Percentiles rank a stretch among this genome's conserved stretches.
Evolutionary conservation across 2,329 filamentous ascomycete species (phyloP).

Genomic region (Botrytis byssoidea): DNA sequence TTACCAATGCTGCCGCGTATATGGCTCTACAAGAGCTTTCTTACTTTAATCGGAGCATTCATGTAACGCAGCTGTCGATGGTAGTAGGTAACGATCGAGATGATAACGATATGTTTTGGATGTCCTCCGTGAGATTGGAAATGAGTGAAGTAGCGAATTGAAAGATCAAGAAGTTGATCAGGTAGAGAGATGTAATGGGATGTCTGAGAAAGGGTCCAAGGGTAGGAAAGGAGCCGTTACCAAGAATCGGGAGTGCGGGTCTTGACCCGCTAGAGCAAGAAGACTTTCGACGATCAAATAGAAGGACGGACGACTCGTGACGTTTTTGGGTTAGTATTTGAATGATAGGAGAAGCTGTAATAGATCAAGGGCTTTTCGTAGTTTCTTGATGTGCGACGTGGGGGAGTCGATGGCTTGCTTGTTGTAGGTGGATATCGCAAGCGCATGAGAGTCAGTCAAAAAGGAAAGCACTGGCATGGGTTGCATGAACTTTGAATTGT

Average conservation of each 20-base stretch:
- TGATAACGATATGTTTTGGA: slow-evolving; percentile 23
- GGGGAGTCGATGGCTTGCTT: slow-evolving; percentile 24
- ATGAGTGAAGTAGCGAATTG: slow-evolving; percentile 25
- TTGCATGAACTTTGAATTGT: slow-evolving; percentile 30
- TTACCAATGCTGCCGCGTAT: slow-evolving; percentile 25
- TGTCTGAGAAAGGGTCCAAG: slow-evolving; percentile 26
- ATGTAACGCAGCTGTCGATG: slow-evolving; percentile 28
- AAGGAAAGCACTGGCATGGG: slow-evolving; percentile 26
- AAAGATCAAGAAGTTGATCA: slow-evolving; percentile 24
- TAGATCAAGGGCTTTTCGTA: slow-evolving; percentile 7
- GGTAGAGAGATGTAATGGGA: slow-evolving; percentile 28
- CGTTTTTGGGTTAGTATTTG: slow-evolving; percentile 17
- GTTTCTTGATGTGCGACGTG: slow-evolving; percentile 15
- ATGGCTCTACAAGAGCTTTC: slow-evolving; percentile 38
- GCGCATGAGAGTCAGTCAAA: slow-evolving; percentile 27
- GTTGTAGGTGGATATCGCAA: slow-evolving; percentile 24
- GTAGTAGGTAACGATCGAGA: slow-evolving; percentile 21
- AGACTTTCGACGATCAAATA: slow-evolving; percentile 20
- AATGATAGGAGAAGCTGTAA: slow-evolving; percentile 20
- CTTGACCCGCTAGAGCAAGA: slow-evolving; percentile 25
- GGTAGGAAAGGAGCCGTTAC: slow-evolving; percentile 26
- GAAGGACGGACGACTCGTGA: slow-evolving; percentile 17
- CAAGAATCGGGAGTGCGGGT: slow-evolving; percentile 37
- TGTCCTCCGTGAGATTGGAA: slow-evolving; percentile 25
- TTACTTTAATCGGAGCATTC: slow-evolving; percentile 38